Evolutionary conservation across 192 early-diverging fungal genomes (phyloP).

Genomic region (Chytriomyces confervae): DNA sequence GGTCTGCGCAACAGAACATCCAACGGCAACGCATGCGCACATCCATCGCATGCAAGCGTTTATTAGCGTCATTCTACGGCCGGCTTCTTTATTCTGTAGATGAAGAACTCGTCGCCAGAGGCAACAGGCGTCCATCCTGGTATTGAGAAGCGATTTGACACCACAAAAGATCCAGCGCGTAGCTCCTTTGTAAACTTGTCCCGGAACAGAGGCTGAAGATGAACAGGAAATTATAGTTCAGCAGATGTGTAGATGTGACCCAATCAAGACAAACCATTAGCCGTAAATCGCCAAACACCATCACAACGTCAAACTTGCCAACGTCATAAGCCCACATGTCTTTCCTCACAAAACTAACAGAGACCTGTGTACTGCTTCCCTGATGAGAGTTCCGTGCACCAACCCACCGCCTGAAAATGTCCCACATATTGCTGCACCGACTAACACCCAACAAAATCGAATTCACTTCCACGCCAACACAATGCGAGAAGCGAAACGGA

Average conservation of each 20-base stretch:
- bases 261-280: slow-evolving; percentile 5
- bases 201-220: slow-evolving; percentile 1
- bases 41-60: neutral
- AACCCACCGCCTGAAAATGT: no score
- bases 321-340: slow-evolving; percentile 8
- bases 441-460: neutral
- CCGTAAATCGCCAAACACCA: slow-evolving; percentile 22
- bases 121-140: neutral
- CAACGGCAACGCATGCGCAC: no score
- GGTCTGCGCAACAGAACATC: no score
- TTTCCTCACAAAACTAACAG: neutral
- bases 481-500: neutral
- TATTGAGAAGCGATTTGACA: slow-evolving; percentile 6
- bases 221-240: neutral
- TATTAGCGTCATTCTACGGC: neutral
- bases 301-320: slow-evolving; percentile 8
- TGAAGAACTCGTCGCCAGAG: neutral
- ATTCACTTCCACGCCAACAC: slow-evolving; percentile 18
- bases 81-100: neutral
- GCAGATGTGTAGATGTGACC: neutral
- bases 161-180: neutral
- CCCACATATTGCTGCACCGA: neutral
- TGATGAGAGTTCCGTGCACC: no score
- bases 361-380: no score
- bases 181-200: slow-evolving; percentile 13